Evolutionary conservation across 2,329 filamentous ascomycete genomes (phyloP).

Genomic region (Pseudopyrenochaeta lycopersici): DNA sequence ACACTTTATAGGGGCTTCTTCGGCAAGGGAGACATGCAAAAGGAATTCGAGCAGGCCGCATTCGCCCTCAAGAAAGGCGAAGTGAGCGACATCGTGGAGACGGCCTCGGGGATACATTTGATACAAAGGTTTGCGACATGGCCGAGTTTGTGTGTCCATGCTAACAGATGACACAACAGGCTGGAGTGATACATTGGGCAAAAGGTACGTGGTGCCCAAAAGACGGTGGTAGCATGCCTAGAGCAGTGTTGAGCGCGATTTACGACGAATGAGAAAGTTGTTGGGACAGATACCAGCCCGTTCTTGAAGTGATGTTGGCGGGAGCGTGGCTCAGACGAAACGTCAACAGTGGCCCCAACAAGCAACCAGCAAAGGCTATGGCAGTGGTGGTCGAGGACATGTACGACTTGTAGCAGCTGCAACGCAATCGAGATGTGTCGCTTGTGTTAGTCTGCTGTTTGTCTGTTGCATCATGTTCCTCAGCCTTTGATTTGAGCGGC

Average conservation of each 20-base stretch:
- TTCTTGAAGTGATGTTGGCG: slow-evolving; percentile 6
- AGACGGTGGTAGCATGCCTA: background rate
- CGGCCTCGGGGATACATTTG: slow-evolving; percentile 91
- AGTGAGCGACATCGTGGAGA: slow-evolving; percentile 87
- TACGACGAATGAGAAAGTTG: slow-evolving; percentile 9
- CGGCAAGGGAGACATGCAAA: slow-evolving; percentile 95
- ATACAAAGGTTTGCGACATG: slow-evolving; percentile 79
- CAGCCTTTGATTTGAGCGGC: slow-evolving; percentile 1
- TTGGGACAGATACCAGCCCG: slow-evolving; percentile 12
- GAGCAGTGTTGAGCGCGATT: slow-evolving; percentile 7
- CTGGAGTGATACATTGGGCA: slow-evolving; percentile 23
- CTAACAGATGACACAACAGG: slow-evolving; percentile 28
- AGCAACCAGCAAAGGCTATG: slow-evolving; percentile 14
- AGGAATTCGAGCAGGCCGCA: slow-evolving; percentile 95
- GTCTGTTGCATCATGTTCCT: slow-evolving; percentile 6
- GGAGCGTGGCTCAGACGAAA: slow-evolving; percentile 15
- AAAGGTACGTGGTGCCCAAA: slow-evolving; percentile 1
- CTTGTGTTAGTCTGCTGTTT: slow-evolving; percentile 12
- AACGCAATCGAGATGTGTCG: slow-evolving; percentile 25
- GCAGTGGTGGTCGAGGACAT: slow-evolving; percentile 16
- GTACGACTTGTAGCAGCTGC: slow-evolving; percentile 17
- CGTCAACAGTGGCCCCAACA: slow-evolving; percentile 18
- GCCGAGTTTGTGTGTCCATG: background rate
- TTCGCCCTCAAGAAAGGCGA: slow-evolving; percentile 89
- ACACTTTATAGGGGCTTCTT: slow-evolving; percentile 76